Conservation (phyloP, 192 early-diverging fungal genomes). For the Thamnidium elegans region DNA sequence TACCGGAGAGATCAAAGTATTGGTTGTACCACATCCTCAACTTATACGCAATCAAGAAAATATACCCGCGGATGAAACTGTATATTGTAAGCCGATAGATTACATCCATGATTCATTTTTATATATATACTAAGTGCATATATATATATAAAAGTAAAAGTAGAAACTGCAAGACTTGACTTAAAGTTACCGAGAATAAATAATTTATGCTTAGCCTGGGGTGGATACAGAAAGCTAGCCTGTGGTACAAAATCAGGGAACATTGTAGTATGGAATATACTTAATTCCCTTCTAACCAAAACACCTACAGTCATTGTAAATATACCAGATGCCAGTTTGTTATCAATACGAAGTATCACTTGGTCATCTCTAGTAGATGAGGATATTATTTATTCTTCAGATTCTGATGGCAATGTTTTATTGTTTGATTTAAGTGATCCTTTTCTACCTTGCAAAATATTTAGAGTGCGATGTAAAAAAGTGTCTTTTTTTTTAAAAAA, state of each 20-base stretch:
- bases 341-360: background rate
- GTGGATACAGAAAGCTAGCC: background rate
- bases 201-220: slow-evolving; percentile 2
- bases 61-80: background rate
- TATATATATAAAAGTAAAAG: background rate
- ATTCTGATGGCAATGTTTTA: background rate
- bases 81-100: slow-evolving; percentile 3
- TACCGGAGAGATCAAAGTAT: slow-evolving; percentile 24
- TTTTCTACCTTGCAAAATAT: background rate
- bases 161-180: background rate
- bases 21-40: slow-evolving; percentile 29
- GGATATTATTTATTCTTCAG: background rate
- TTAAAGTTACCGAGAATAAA: background rate
- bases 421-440: slow-evolving; percentile 10
- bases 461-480: background rate
- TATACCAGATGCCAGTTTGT: background rate
- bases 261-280: background rate
- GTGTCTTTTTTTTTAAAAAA: too few species aligned
- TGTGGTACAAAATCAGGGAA: background rate
- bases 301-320: background rate
- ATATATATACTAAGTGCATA: too few species aligned
- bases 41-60: background rate
- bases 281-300: background rate
- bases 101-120: background rate
- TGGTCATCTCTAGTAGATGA: slow-evolving; percentile 1